phyloP scores from a whole-genome alignment of 2,329 filamentous ascomycete genomes.

The Xylariaceae sp. region DNA sequence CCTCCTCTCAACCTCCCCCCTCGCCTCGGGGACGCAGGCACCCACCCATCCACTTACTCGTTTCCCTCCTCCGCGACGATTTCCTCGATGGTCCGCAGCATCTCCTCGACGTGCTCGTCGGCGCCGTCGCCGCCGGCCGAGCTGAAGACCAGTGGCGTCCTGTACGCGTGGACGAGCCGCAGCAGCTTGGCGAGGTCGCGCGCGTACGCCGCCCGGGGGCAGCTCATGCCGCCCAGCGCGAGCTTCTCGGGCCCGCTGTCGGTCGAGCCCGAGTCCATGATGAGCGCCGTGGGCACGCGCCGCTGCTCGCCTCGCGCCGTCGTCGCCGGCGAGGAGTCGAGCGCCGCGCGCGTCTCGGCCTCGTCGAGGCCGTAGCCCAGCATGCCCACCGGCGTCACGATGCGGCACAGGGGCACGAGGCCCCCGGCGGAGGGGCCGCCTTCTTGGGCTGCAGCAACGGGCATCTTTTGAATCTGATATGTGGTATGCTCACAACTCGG shows the following conservation, averaged over 20 bases:
- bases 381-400: constrained; percentile 41
- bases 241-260: constrained; percentile 33
- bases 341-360: constrained; percentile 16
- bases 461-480: too few species aligned
- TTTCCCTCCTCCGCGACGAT: constrained; percentile 22
- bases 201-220: constrained; percentile 30
- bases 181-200: constrained; percentile 35
- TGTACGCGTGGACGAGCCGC: constrained; percentile 23
- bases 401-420: constrained; percentile 25
- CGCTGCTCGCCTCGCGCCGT: too few species aligned
- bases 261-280: constrained; percentile 28
- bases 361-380: constrained; percentile 40
- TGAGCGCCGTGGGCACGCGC: constrained; percentile 25
- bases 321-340: constrained; percentile 19
- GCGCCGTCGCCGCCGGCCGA: constrained; percentile 42
- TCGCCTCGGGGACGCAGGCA: background rate
- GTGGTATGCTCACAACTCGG: too few species aligned
- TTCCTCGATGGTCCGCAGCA: constrained; percentile 32
- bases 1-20: too few species aligned
- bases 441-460: too few species aligned
- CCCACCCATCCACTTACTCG: constrained; percentile 7
- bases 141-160: constrained; percentile 32
- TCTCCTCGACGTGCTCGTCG: constrained; percentile 33
- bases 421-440: background rate
- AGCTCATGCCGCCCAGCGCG: constrained; percentile 32